Conservation (phyloP, 805 yeast species). For the Lipomyces starkeyi region DNA sequence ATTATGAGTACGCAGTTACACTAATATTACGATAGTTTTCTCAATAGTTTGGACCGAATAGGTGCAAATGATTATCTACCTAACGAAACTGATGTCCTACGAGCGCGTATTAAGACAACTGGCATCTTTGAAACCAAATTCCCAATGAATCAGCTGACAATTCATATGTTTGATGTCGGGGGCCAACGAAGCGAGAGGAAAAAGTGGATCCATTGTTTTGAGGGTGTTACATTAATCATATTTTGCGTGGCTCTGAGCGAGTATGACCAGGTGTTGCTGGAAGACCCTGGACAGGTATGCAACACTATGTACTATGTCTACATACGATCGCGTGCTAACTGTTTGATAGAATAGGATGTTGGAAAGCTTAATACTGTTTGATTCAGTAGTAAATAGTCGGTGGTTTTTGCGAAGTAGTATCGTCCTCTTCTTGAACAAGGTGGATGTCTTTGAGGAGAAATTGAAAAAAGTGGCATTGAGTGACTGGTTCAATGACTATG, state of each 20-base stretch:
- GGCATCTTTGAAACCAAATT: constrained; percentile 87
- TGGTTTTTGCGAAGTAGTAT: constrained; percentile 91
- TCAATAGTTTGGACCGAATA: constrained; percentile 69
- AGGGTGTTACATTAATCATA: constrained; percentile 85
- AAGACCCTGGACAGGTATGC: constrained; percentile 61
- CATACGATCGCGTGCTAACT: neutral
- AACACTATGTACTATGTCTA: neutral
- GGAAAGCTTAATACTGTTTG: constrained; percentile 82
- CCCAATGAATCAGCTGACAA: constrained; percentile 68
- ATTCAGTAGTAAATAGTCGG: constrained; percentile 86
- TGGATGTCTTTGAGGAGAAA: constrained; percentile 88
- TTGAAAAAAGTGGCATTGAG: constrained; percentile 80
- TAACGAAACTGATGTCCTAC: constrained; percentile 72
- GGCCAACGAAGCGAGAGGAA: constrained; percentile 95
- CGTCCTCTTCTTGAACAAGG: constrained; percentile 84
- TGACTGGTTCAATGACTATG: constrained; percentile 82
- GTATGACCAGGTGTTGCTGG: constrained; percentile 84
- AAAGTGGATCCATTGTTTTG: constrained; percentile 97
- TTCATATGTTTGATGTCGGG: constrained; percentile 84
- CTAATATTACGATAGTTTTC: constrained; percentile 51
- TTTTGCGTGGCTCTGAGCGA: constrained; percentile 92
- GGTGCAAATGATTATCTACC: constrained; percentile 69
- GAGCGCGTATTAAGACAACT: constrained; percentile 90
- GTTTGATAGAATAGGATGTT: constrained; percentile 66
- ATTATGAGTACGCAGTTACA: neutral